These are phyloP conservation scores for Penicillium freii DNA, from an alignment of 2,329 filamentous ascomycete species.

Conservation along the genomic window DNA sequence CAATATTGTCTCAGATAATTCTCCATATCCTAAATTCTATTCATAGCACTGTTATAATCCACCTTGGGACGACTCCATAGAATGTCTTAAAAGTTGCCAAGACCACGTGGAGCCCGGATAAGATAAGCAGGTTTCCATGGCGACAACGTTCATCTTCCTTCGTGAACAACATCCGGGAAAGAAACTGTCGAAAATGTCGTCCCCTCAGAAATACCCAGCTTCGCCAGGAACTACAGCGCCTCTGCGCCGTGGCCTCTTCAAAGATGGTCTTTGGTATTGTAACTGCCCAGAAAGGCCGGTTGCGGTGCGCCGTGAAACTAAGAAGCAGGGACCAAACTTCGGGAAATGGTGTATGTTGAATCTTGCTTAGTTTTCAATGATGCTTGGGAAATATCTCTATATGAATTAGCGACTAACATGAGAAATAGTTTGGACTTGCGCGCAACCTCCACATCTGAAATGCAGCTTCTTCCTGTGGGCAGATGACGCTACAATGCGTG, in stretches of 20 bases:
- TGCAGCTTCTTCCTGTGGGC: conserved; percentile 64
- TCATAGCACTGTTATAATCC: neutral
- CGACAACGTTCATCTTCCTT: conserved; percentile 1
- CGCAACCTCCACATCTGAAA: conserved; percentile 47
- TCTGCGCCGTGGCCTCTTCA: conserved; percentile 39
- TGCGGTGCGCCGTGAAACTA: conserved; percentile 56
- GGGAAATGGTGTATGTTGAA: conserved; percentile 51
- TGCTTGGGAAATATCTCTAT: neutral
- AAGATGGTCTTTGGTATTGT: conserved; percentile 51
- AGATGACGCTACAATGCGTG: conserved; percentile 55
- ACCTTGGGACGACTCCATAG: neutral
- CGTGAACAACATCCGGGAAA: conserved; percentile 14
- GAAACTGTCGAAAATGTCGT: conserved; percentile 20
- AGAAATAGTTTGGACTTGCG: conserved; percentile 55
- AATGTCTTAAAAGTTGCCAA: conserved; percentile 4
- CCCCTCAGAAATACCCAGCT: conserved; percentile 20
- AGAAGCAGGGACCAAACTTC: conserved; percentile 57
- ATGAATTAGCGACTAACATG: neutral
- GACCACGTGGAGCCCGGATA: conserved; percentile 3
- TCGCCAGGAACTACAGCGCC: conserved; percentile 26
- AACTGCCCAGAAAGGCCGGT: conserved; percentile 56
- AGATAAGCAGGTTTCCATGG: conserved; percentile 9
- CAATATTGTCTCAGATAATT: neutral
- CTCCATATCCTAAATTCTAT: neutral
- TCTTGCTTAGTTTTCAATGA: neutral